Base-by-base conservation (phyloP, 2,329 filamentous ascomycete genomes). In the Coleophoma eucalyptorum region DNA sequence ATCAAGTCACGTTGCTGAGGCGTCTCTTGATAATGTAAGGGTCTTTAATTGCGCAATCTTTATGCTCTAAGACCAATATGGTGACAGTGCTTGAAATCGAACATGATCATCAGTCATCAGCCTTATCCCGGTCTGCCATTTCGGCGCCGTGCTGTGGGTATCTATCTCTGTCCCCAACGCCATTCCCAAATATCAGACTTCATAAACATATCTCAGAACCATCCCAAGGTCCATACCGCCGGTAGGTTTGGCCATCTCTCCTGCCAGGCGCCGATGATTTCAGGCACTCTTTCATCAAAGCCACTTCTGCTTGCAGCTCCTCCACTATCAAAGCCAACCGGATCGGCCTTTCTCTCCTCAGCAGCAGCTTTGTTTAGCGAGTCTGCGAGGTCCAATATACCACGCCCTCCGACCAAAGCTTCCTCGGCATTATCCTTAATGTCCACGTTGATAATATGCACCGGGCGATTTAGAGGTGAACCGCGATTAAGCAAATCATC, bases 401-500 rank as follows among this genome's bases (percentile, higher is more conserved):
- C 94, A 59, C 87, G 84, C 2, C 94, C 94, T 10, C 94, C 94
- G 2, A 97, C 81, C 19, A 93, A 78, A 0, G 94, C 94, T 70
- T 99, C 94, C 68, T 99, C 93, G 65, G 97, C 94, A 65, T 97
- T 99, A 71, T 99, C 94, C 69, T 89, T 93, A 65, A 99, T 99
- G 67, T 99, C 94, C 49, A 99, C 87, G 62, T 99, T 99, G 76
- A 99, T 96, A 50, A 99, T 90, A 66, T 99, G 94, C 0, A 99
- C 94, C 0, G 94, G 92, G 2, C 90, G 78, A 68, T 99, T 99
- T 51, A 99, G 76, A 3, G 89, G 87, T 0, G 87, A 84, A 7
- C 93, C 94, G 55, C 95, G 83, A 62, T 84, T 89, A 55, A 96
- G 82, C 48, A 99, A 76, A 67, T 99, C 93, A 62, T 99, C 94